Evolutionary conservation across 441 rosid genomes (phyloP), one percentile per base, ranked within the genome.

Genomic region (Sinapis alba): DNA sequence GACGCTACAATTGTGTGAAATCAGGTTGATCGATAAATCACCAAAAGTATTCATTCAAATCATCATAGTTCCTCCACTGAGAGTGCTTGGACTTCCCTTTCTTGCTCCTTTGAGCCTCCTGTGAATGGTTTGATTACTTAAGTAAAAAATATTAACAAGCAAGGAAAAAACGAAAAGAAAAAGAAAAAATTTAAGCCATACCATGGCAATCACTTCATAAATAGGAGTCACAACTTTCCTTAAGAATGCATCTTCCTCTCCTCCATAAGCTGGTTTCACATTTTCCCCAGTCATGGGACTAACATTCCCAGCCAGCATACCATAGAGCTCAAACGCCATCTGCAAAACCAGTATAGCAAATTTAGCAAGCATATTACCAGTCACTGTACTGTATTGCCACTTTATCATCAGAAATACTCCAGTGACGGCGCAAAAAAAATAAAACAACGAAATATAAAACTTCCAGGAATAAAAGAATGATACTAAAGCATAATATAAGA

Each of bases 311-410:
- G 98, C 99, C 65, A 96, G 87, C 94, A 94, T 88, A 19, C 96
- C 98, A 81, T 94, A 96, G 65, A 96, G 82, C 79, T 96, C 99
- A 82, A 92, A 96, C 6, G 98, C 99, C 98, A 96, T 96, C 99
- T 96, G 79, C 68, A 64, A 19, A 54, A 58, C 53, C 72, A 38
- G 15, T 38, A 38, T 16, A 62, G 76, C 36, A 68, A 57, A 65
- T 24, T 12, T 56, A 47, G 7, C 60, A 69, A 30, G 64, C 65
- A 69, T 41, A 27, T 2, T 62, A 38, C 21, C 36, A 13, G 28
- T 62, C 24, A 51, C 36, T 18, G 23, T 12, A 15, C 1, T 16
- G 43, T 50, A 8, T 5, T 15, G n/a, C 23, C 27, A 53, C 12
- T 36, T 62, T 38, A 32, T 26, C 75, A 69, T 41, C 53, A 64